phyloP scores from a whole-genome alignment of 139 green algal genomes.

The Haematococcus lacustris region DNA sequence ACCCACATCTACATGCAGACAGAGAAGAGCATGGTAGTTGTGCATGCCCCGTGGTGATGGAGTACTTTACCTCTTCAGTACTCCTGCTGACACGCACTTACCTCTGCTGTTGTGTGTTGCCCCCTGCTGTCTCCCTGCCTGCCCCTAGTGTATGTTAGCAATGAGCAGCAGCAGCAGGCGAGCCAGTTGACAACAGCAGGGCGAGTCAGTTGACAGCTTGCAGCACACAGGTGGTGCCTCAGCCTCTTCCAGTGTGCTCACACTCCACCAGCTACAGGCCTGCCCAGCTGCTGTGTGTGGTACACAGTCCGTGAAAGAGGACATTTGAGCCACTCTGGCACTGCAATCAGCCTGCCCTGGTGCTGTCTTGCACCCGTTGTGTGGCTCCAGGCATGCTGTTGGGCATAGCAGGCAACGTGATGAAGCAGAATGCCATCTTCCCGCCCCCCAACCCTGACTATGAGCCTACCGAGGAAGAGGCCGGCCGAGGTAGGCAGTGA shows the following conservation, averaged over 20 bases:
- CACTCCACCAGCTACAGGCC: no score
- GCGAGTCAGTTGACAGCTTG: no score
- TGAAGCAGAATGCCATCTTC: slow-evolving; percentile 55
- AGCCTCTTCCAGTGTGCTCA: no score
- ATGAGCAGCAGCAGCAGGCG: background rate
- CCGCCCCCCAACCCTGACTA: slow-evolving; percentile 39
- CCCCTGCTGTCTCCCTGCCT: background rate
- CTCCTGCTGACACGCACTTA: no score
- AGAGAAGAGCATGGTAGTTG: no score
- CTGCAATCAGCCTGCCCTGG: no score
- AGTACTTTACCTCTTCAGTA: no score
- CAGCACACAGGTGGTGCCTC: background rate
- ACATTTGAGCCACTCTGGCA: no score
- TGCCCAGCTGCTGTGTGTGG: background rate
- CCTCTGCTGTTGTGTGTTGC: background rate
- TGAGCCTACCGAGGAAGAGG: slow-evolving; percentile 42
- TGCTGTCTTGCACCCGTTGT: no score
- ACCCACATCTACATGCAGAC: no score
- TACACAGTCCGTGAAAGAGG: background rate
- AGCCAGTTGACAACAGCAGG: no score
- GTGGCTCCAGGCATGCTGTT: slow-evolving; percentile 46
- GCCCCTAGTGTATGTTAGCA: background rate
- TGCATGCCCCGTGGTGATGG: no score
- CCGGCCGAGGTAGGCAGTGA: slow-evolving; percentile 24
- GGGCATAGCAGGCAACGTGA: slow-evolving; percentile 42